Conservation (phyloP, 176 grass and related monocot genomes). For the Rhynchospora tenuis region DNA sequence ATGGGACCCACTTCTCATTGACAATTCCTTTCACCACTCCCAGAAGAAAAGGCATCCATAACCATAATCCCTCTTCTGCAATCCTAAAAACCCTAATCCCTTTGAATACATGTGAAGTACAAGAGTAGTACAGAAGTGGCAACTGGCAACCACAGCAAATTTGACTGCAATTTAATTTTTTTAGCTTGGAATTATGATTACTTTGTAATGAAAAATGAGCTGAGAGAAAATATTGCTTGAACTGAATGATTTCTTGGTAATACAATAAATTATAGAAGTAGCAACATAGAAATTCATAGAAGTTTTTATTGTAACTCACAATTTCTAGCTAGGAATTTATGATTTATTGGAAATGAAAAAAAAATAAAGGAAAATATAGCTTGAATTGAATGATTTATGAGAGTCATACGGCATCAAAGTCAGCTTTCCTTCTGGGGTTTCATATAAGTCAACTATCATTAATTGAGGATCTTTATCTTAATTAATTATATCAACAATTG, state of each 20-base stretch:
- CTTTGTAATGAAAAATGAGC: no score
- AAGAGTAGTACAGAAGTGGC: no score
- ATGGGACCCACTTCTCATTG: constrained; percentile 9
- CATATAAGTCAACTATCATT: neutral
- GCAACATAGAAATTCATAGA: no score
- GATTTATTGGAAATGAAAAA: neutral
- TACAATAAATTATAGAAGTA: no score
- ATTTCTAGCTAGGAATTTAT: neutral
- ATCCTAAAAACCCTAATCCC: neutral
- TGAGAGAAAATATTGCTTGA: no score
- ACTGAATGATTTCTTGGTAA: no score
- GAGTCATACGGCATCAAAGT: neutral
- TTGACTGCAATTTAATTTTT: no score
- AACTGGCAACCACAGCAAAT: no score
- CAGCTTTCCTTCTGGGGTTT: neutral
- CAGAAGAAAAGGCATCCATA: neutral
- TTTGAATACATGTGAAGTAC: no score
- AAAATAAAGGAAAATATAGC: neutral
- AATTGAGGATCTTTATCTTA: neutral
- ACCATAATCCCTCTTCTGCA: neutral
- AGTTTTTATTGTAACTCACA: neutral
- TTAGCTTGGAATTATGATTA: no score
- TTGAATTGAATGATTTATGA: neutral
- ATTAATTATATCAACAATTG: neutral
- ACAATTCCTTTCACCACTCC: neutral